These are phyloP conservation scores for Puccinia horiana DNA, from an alignment of 1,284 basidiomycete genomes.

Conservation along the genomic window DNA sequence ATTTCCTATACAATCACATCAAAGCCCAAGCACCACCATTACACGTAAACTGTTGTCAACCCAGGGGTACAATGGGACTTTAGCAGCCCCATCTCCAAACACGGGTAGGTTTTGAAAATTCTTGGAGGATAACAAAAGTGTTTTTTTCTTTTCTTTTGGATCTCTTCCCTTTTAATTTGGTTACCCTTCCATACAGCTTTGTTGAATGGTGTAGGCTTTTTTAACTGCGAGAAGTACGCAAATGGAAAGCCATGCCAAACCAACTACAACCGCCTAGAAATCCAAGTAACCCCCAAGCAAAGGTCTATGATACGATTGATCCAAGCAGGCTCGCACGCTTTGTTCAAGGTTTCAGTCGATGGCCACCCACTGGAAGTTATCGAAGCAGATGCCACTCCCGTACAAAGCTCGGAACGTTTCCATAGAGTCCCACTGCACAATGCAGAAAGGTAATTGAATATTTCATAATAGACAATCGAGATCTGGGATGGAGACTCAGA, in stretches of 20 bases:
- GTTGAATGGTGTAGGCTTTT: slow-evolving; percentile 40
- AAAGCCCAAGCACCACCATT: slow-evolving; percentile 5
- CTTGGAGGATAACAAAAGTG: background rate
- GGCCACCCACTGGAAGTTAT: slow-evolving; percentile 51
- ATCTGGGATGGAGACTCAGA: background rate
- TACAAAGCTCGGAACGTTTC: slow-evolving; percentile 47
- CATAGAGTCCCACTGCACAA: slow-evolving; percentile 53
- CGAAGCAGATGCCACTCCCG: slow-evolving; percentile 41
- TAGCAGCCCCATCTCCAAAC: slow-evolving; percentile 58
- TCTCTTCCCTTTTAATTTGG: background rate
- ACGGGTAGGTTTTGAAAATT: slow-evolving; percentile 56
- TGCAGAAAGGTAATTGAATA: slow-evolving; percentile 52
- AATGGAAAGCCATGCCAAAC: slow-evolving; percentile 15
- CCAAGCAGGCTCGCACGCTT: slow-evolving; percentile 60
- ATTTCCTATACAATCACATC: background rate
- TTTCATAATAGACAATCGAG: background rate
- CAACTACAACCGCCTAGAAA: slow-evolving; percentile 11
- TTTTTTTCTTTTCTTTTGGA: background rate
- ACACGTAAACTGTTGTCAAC: slow-evolving; percentile 48
- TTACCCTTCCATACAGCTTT: background rate
- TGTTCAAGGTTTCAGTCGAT: slow-evolving; percentile 54
- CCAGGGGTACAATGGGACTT: slow-evolving; percentile 53
- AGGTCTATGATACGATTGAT: slow-evolving; percentile 63
- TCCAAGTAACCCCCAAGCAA: slow-evolving; percentile 14
- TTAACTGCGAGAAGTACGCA: slow-evolving; percentile 14